These are phyloP conservation scores for Cytospora paraplurivora DNA, from an alignment of 2,329 filamentous ascomycete genomes.

Conservation along the genomic window DNA sequence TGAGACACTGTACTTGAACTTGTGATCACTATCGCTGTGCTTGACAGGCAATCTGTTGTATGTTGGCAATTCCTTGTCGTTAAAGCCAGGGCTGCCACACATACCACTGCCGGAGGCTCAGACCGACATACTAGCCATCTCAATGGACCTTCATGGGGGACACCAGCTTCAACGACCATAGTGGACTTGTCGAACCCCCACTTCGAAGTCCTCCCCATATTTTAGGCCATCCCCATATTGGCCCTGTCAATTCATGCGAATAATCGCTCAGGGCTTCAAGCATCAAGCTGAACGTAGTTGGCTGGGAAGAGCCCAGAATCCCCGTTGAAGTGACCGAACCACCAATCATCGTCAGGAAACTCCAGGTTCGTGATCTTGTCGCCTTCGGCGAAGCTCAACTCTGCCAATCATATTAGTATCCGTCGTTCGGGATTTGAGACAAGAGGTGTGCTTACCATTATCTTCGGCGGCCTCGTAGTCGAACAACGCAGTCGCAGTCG, in stretches of 20 bases:
- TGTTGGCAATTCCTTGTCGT: background rate
- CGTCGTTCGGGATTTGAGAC: background rate
- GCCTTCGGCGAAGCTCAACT: slow-evolving; percentile 83
- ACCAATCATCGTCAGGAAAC: slow-evolving; percentile 99
- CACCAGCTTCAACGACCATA: background rate
- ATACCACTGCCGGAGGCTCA: background rate
- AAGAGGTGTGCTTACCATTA: slow-evolving; percentile 60
- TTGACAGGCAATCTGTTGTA: background rate
- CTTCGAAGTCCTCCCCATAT: slow-evolving; percentile 5
- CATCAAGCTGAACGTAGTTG: slow-evolving; percentile 66
- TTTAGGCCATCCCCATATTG: slow-evolving; percentile 5
- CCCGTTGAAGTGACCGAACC: slow-evolving; percentile 85
- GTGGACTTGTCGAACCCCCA: background rate
- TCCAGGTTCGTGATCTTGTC: slow-evolving; percentile 81
- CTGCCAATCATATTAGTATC: slow-evolving; percentile 48
- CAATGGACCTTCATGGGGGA: background rate
- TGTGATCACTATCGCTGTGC: background rate
- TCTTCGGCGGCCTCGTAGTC: slow-evolving; percentile 98
- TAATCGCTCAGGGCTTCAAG: slow-evolving; percentile 21
- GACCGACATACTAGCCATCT: background rate
- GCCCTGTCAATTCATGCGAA: background rate
- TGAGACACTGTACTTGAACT: background rate
- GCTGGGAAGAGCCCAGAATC: slow-evolving; percentile 81
- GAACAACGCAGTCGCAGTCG: slow-evolving; percentile 82
- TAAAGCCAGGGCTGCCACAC: background rate